Percentiles rank a stretch among this genome's conserved stretches.
Conservation (phyloP, 1,284 basidiomycete genomes). For the Ustilago shanxiensis region DNA sequence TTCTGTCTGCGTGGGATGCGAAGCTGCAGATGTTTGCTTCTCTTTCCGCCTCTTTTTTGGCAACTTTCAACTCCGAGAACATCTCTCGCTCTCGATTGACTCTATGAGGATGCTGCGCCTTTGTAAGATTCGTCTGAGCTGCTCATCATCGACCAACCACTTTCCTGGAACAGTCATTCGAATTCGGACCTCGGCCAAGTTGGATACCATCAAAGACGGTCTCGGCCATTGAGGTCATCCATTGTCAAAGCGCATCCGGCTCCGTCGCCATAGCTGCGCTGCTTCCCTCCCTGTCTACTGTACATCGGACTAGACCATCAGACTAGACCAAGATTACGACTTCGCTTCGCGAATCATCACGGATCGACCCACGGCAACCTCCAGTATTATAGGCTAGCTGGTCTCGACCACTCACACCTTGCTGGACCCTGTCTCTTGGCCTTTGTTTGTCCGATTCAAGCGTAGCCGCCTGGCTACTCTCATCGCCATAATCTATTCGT, state of each 20-base stretch:
- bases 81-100: neutral
- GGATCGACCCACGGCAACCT: slow-evolving; percentile 1
- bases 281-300: neutral
- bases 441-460: neutral
- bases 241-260: slow-evolving; percentile 3
- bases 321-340: neutral
- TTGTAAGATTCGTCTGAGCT: neutral
- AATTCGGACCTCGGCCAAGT: neutral
- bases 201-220: neutral
- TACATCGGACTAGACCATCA: neutral
- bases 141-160: slow-evolving; percentile 6
- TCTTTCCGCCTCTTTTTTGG: neutral
- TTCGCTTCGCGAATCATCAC: neutral
- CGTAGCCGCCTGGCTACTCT: neutral
- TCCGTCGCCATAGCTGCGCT: neutral
- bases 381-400: neutral
- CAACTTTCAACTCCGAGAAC: slow-evolving; percentile 7
- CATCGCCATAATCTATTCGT: neutral
- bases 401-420: neutral
- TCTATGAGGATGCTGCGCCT: too few species aligned
- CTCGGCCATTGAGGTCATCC: neutral
- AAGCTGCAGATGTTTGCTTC: slow-evolving; percentile 8
- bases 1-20: neutral
- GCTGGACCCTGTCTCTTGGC: neutral
- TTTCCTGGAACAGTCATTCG: neutral